phyloP scores from a whole-genome alignment of 331 rosid species.

The Erythrophleum ivorense region DNA sequence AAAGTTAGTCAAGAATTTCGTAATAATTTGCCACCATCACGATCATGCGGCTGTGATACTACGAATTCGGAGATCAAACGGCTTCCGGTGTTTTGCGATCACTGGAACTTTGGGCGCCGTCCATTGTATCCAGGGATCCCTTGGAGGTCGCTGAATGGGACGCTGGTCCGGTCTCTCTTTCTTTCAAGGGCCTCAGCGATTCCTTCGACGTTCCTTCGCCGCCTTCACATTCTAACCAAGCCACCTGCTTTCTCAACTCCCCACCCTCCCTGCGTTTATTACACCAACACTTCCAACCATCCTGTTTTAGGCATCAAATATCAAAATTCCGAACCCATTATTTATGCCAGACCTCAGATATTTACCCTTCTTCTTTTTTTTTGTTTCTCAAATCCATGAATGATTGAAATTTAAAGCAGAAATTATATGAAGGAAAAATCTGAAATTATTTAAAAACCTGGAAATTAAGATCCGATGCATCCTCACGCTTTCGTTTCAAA shows the following conservation, averaged over 20 bases:
- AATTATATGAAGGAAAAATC: not conserved
- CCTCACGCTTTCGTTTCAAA: conserved; percentile 59
- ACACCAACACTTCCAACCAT: conserved; percentile 13
- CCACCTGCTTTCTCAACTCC: conserved; percentile 36
- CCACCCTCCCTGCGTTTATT: conserved; percentile 19
- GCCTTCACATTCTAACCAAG: conserved; percentile 25
- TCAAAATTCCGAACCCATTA: not conserved
- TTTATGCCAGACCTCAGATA: not conserved
- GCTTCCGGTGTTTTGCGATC: conserved; percentile 28
- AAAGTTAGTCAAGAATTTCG: conserved; percentile 40
- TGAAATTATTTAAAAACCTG: conserved; percentile 40
- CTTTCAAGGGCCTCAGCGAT: conserved; percentile 28
- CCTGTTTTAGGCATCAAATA: conserved; percentile 1
- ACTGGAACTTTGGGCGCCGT: not conserved
- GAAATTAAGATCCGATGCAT: conserved; percentile 34
- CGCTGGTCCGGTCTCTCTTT: conserved; percentile 11
- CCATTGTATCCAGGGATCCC: not conserved
- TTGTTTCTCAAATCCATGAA: not conserved
- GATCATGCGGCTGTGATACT: conserved; percentile 34
- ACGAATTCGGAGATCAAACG: conserved; percentile 44
- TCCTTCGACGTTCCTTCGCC: conserved; percentile 40
- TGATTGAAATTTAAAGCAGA: not conserved
- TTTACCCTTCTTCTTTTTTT: not conserved
- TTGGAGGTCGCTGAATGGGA: not conserved
- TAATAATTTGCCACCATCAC: conserved; percentile 31